Percentiles rank a stretch among this genome's conserved stretches.
Evolutionary conservation across 768 basidiomycete species (phyloP).

Genomic region (Dacryopinax spathularia): DNA sequence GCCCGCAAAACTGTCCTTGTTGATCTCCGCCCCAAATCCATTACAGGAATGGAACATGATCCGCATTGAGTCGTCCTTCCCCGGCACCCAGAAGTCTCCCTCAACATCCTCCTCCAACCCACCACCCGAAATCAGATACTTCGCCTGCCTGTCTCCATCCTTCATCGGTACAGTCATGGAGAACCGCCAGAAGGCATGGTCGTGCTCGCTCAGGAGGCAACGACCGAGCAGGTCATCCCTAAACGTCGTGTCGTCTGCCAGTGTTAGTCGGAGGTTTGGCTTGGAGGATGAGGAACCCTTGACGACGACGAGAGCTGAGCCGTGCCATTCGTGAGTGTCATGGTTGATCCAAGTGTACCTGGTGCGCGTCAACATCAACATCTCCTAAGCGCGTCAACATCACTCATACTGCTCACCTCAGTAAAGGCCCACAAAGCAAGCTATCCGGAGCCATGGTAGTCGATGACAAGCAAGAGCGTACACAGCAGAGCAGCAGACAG

Average conservation of each 20-base stretch:
- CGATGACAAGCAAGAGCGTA: neutral
- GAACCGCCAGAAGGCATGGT: constrained; percentile 10
- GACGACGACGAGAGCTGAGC: constrained; percentile 9
- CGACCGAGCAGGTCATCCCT: neutral
- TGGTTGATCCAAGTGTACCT: constrained; percentile 12
- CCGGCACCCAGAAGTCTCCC: constrained; percentile 11
- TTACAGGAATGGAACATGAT: constrained; percentile 14
- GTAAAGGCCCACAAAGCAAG: neutral
- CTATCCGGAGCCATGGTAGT: neutral
- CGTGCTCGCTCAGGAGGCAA: constrained; percentile 4
- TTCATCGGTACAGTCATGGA: neutral
- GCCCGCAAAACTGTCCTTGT: constrained; percentile 7
- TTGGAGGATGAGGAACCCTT: neutral
- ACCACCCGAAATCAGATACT: constrained; percentile 8
- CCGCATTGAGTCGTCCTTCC: constrained; percentile 12
- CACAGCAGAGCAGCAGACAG: neutral
- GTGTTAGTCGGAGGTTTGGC: neutral
- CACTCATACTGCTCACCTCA: neutral
- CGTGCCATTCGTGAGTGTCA: constrained; percentile 6
- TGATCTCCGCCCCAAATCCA: constrained; percentile 11
- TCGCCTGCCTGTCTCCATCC: constrained; percentile 5
- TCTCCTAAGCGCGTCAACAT: neutral
- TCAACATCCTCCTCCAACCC: constrained; percentile 2
- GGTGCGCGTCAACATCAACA: neutral
- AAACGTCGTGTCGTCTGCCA: neutral